These are phyloP conservation scores for Saussurea involucrata DNA, from an alignment of 129 eudicot species.

Conservation along the genomic window DNA sequence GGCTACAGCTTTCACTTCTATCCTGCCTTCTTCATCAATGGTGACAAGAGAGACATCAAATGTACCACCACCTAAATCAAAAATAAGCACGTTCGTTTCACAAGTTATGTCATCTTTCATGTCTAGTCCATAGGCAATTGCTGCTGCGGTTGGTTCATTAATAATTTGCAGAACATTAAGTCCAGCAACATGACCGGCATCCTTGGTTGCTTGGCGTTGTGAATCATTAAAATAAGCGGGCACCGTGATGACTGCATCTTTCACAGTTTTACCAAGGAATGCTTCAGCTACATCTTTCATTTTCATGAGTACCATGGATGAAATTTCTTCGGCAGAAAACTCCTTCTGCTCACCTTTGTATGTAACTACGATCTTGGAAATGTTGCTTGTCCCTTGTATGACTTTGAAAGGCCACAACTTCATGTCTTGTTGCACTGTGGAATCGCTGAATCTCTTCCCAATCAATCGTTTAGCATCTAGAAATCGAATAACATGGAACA, in stretches of 20 bases:
- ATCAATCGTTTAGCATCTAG: constrained; percentile 16
- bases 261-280: constrained; percentile 30
- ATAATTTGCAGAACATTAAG: constrained; percentile 41
- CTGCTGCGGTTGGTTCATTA: constrained; percentile 44
- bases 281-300: constrained; percentile 43
- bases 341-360: constrained; percentile 16
- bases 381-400: background rate
- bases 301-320: background rate
- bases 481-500: background rate
- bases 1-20: constrained; percentile 36
- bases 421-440: background rate
- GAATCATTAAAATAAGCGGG: constrained; percentile 24
- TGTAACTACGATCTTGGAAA: constrained; percentile 7
- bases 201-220: constrained; percentile 57
- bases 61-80: constrained; percentile 38
- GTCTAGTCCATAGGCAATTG: constrained; percentile 36
- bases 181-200: constrained; percentile 46
- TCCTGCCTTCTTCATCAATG: constrained; percentile 22
- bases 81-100: constrained; percentile 22
- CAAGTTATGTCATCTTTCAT: background rate
- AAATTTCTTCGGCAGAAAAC: constrained; percentile 11
- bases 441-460: constrained; percentile 16
- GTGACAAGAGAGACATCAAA: constrained; percentile 19
- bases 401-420: constrained; percentile 10
- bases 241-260: constrained; percentile 44